These are phyloP conservation scores for Tetrahymena elliotti DNA, from an alignment of 73 alveolate species.

Conservation along the genomic window DNA sequence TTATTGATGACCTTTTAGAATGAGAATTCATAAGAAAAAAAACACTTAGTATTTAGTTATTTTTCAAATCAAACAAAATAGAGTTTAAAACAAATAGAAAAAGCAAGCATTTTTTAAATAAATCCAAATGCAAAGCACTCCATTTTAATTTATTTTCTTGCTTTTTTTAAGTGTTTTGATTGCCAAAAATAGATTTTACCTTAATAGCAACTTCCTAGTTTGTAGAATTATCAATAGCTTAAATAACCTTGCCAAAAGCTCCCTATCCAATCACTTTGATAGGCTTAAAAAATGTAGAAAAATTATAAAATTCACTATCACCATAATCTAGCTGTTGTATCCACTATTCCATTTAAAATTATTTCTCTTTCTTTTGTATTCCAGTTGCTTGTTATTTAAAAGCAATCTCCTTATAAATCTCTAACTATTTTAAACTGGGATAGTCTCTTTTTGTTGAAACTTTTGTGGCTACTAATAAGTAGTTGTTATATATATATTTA, in stretches of 20 bases:
- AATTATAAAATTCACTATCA: background rate
- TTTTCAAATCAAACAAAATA: background rate
- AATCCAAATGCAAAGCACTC: background rate
- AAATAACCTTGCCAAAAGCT: constrained; percentile 62
- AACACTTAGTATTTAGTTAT: background rate
- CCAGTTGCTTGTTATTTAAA: background rate
- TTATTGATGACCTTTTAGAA: constrained; percentile 6
- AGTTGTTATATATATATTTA: no score
- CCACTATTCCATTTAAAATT: background rate
- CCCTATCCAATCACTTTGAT: constrained; percentile 58
- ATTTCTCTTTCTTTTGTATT: background rate
- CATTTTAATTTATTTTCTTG: background rate
- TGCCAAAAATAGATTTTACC: background rate
- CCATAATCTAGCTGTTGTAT: background rate
- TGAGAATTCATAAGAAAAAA: background rate
- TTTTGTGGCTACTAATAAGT: no score
- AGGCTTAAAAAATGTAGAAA: constrained; percentile 44
- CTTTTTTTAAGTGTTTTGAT: background rate
- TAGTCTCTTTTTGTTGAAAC: background rate
- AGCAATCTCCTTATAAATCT: background rate
- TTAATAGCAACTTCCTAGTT: constrained; percentile 54
- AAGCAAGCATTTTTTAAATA: background rate
- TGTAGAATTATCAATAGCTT: constrained; percentile 53
- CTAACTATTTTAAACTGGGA: background rate
- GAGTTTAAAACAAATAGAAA: background rate